Evolutionary conservation across 306 rosid species (phyloP).

Genomic region (Cicer yamashitae): DNA sequence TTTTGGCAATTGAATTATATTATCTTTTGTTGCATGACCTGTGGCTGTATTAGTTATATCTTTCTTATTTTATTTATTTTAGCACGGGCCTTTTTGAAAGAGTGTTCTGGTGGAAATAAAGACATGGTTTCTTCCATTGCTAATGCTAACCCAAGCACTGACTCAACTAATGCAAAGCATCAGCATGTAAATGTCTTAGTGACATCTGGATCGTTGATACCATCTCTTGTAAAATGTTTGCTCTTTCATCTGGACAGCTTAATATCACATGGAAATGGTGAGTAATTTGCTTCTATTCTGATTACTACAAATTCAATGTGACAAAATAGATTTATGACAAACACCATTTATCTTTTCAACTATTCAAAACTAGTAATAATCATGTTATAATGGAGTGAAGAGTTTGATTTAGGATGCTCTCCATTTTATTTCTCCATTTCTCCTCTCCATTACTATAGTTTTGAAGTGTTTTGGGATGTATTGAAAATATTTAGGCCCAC

Average conservation of each 20-base stretch:
- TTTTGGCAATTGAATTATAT: slow-evolving; percentile 31
- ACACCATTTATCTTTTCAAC: slow-evolving; percentile 19
- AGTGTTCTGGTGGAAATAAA: slow-evolving; percentile 61
- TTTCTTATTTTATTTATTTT: slow-evolving; percentile 40
- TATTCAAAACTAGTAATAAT: slow-evolving; percentile 24
- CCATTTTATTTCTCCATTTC: too few species aligned
- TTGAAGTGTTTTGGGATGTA: too few species aligned
- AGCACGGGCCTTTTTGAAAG: slow-evolving; percentile 82
- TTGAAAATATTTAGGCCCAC: too few species aligned
- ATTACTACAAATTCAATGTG: slow-evolving; percentile 18
- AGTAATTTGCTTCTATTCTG: slow-evolving; percentile 43
- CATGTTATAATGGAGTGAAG: background rate
- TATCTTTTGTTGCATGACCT: slow-evolving; percentile 25
- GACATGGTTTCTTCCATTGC: slow-evolving; percentile 49
- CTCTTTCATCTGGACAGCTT: slow-evolving; percentile 78
- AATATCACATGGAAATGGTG: slow-evolving; percentile 74
- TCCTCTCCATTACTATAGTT: too few species aligned
- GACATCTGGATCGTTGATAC: slow-evolving; percentile 90
- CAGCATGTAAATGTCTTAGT: slow-evolving; percentile 74
- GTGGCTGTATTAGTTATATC: slow-evolving; percentile 13
- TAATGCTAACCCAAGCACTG: slow-evolving; percentile 53
- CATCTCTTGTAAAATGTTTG: slow-evolving; percentile 88
- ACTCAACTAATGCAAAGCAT: slow-evolving; percentile 50
- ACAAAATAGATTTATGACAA: background rate
- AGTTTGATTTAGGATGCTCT: background rate